Base-by-base conservation (phyloP, 2,329 filamentous ascomycete genomes). In the Botrytis paeoniae region DNA sequence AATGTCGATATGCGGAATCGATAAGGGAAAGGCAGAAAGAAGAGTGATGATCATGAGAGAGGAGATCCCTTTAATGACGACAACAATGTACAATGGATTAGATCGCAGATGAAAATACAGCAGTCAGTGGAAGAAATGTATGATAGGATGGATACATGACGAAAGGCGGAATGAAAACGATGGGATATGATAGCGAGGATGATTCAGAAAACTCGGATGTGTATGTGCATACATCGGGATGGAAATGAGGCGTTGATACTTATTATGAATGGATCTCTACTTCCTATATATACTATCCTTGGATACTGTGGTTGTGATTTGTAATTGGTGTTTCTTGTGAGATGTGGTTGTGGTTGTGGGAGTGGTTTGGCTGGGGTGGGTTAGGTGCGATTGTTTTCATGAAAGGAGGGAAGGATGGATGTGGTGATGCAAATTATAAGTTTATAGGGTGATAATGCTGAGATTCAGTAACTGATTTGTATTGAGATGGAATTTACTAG, bases 191-290 rank as follows among this genome's bases (percentile, higher is more conserved):
- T 37, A 35, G 35, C 7, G 37, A 25, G 7, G 20, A 57, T 41
- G n/a, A 25, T 57, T 18, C 45, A 29, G 20, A 69, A 51, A 48
- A 57, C n/a, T 57, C 18, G 54, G 48, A 65, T 45, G 43, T 45
- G 43, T 45, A 69, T 32, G 25, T 73, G 64, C 54, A 51, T 51
- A 54, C 59, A 48, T 51, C 25, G 43, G 64, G 35, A 48, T 62
- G 64, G 70, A 66, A 62, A 59, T 25, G 48, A 70, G 73, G 65
- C 61, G 48, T 71, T 62, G 60, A 51, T 59, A 57, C 39, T n/a
- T 54, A 22, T 70, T 54, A 48, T 41, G 57, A 73, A 71, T 64
- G 51, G 72, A 71, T 65, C 72, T 71, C 72, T 60, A 71, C 69
- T 73, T 71, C 65, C 69, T 59, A 57, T 16, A 43, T n/a, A 29